These are phyloP conservation scores for Diaporthe sp. DNA, from an alignment of 2,329 filamentous ascomycete species.

Conservation along the genomic window DNA sequence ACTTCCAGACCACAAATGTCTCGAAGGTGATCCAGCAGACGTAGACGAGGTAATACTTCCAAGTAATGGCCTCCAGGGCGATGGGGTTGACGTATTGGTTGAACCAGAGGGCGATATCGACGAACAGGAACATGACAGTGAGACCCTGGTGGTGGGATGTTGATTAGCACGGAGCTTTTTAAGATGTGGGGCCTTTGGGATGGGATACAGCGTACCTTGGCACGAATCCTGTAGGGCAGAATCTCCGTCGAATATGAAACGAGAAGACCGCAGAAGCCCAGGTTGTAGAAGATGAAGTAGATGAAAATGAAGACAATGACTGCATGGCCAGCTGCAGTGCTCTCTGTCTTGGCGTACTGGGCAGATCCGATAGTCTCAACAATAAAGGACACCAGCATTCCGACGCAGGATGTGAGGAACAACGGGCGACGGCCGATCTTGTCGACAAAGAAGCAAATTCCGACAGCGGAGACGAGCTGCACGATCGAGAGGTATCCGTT, in stretches of 20 bases:
- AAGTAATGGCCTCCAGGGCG: constrained; percentile 51
- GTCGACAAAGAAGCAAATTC: constrained; percentile 47
- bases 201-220: constrained; percentile 44
- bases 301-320: constrained; percentile 48
- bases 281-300: constrained; percentile 47
- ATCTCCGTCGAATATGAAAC: constrained; percentile 48
- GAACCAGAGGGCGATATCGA: constrained; percentile 51
- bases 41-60: constrained; percentile 57
- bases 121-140: constrained; percentile 61
- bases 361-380: constrained; percentile 45
- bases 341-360: constrained; percentile 40
- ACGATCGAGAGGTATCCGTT: constrained; percentile 46
- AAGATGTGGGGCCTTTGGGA: fast-evolving
- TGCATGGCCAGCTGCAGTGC: constrained; percentile 46
- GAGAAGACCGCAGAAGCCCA: constrained; percentile 46
- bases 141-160: constrained; percentile 46
- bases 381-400: constrained; percentile 46
- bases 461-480: constrained; percentile 44
- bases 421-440: constrained; percentile 45
- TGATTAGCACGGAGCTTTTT: not conserved
- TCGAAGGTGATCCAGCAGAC: constrained; percentile 53
- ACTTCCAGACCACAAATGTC: constrained; percentile 42
- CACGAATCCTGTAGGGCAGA: constrained; percentile 47
- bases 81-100: constrained; percentile 56
- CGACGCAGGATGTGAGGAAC: constrained; percentile 44